These are phyloP conservation scores for Trichothecium sympodiale DNA, from an alignment of 2,329 filamentous ascomycete species.

Conservation along the genomic window DNA sequence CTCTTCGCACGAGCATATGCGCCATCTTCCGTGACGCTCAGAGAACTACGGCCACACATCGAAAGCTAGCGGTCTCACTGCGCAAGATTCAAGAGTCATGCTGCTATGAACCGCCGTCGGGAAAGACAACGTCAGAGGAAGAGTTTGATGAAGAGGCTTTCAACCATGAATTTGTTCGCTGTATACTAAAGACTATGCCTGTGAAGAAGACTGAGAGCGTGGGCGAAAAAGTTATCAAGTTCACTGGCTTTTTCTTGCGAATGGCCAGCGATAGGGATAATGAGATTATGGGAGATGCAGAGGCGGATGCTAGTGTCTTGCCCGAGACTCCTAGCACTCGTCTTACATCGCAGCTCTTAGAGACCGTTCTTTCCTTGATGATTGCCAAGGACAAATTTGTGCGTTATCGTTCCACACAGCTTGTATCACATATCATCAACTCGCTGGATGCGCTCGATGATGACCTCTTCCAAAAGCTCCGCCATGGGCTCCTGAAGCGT, in stretches of 20 bases:
- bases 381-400: conserved; percentile 86
- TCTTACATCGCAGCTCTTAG: conserved; percentile 64
- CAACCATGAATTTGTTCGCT: conserved; percentile 75
- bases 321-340: conserved; percentile 77
- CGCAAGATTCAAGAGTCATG: conserved; percentile 87
- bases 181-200: conserved; percentile 68
- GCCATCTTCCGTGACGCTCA: conserved; percentile 72
- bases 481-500: conserved; percentile 68
- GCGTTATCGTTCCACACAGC: conserved; percentile 79
- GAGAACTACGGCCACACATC: conserved; percentile 76
- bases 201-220: conserved; percentile 88
- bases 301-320: conserved; percentile 58
- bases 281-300: conserved; percentile 52
- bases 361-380: conserved; percentile 63
- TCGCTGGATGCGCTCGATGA: conserved; percentile 87
- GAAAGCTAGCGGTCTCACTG: conserved; percentile 78
- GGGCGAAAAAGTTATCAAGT: conserved; percentile 76
- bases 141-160: conserved; percentile 80
- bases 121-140: conserved; percentile 41
- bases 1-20: conserved; percentile 63
- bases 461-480: conserved; percentile 74
- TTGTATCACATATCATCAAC: conserved; percentile 85
- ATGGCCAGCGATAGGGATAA: conserved; percentile 61
- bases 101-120: conserved; percentile 49
- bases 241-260: conserved; percentile 77